Percentiles rank a stretch among this genome's conserved stretches.
Conservation (phyloP, 1,139 yeast genomes). For the Magnusiomyces paraingens region DNA sequence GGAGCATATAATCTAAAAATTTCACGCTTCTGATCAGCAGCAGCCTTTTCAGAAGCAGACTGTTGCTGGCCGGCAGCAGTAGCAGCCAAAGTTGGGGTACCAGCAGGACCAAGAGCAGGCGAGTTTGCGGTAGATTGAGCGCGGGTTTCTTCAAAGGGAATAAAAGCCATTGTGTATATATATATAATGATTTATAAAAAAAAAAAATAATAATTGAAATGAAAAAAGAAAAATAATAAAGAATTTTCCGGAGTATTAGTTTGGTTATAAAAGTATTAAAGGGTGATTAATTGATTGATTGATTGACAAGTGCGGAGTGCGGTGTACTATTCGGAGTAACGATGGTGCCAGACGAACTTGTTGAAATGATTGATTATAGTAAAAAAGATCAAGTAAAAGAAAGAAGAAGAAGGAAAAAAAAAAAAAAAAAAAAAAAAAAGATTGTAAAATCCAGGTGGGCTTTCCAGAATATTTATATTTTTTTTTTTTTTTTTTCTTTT, state of each 20-base stretch:
- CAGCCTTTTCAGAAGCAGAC: not conserved
- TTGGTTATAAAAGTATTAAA: not conserved
- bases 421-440: not conserved
- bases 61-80: not conserved
- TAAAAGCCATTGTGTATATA: slow-evolving; percentile 8
- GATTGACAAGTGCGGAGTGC: not conserved
- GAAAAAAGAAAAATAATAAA: not conserved
- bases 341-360: too few species aligned
- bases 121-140: slow-evolving; percentile 1
- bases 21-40: not conserved
- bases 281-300: not conserved
- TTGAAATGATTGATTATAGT: not conserved
- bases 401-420: not conserved
- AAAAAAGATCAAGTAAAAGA: not conserved
- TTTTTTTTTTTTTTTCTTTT: not conserved
- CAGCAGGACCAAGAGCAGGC: not conserved
- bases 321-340: too few species aligned
- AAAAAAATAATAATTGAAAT: not conserved
- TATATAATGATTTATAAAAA: not conserved
- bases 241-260: too few species aligned
- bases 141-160: slow-evolving; percentile 3
- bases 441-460: not conserved
- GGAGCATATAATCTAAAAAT: slow-evolving; percentile 5
- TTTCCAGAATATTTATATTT: not conserved
- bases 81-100: not conserved